Percentiles rank a stretch among this genome's conserved stretches.
Evolutionary conservation across 208 protist genomes (phyloP).

Genomic region (Acanthamoeba culbertsoni): DNA sequence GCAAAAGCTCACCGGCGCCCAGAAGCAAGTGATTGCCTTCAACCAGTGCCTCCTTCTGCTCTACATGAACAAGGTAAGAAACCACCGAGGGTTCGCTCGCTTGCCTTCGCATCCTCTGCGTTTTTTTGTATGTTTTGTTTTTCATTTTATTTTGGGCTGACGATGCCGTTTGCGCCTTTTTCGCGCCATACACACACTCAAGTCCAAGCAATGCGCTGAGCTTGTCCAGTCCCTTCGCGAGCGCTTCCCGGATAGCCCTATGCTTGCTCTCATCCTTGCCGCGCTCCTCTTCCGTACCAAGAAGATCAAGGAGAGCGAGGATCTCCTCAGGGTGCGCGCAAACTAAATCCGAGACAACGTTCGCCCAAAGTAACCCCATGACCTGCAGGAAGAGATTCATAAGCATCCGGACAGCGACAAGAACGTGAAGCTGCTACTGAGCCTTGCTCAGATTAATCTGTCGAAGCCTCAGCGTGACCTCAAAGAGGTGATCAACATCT

Average conservation of each 20-base stretch:
- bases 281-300: conserved; percentile 45
- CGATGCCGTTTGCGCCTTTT: no score
- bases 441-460: conserved; percentile 37
- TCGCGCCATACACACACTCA: neutral
- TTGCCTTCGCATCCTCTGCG: neutral
- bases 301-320: conserved; percentile 52
- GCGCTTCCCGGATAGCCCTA: conserved; percentile 32
- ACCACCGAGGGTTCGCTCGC: no score
- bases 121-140: no score
- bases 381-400: neutral
- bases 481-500: neutral
- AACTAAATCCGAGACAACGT: no score
- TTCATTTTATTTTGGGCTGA: no score
- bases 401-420: conserved; percentile 21
- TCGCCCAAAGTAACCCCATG: neutral
- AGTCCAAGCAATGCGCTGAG: conserved; percentile 41
- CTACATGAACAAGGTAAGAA: conserved; percentile 59
- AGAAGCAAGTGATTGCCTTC: conserved; percentile 54
- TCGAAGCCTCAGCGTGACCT: neutral
- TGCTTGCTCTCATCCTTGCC: conserved; percentile 39
- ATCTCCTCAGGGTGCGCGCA: neutral
- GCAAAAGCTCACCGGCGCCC: conserved; percentile 20
- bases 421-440: conserved; percentile 44
- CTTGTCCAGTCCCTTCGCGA: neutral
- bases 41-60: conserved; percentile 55